Evolutionary conservation across 768 basidiomycete species (phyloP), one percentile per base, ranked within the genome.

Genomic region (Chiua virens): DNA sequence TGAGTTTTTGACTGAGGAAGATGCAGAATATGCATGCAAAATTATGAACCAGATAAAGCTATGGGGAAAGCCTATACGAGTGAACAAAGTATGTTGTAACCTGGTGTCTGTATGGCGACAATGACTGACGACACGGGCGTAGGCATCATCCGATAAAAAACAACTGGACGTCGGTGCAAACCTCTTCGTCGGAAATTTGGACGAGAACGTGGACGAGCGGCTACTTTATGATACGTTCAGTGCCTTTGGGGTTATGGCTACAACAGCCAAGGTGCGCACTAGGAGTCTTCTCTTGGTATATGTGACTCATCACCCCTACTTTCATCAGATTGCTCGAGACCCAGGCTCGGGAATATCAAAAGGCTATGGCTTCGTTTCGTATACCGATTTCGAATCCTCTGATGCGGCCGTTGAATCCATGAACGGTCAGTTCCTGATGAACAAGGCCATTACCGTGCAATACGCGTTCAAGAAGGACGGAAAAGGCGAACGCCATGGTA

Each of bases 31-130:
- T 71, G 96, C 94, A 51, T 98, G 96, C 81, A 97, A 98, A 79
- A 98, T 98, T 62, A 98, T 98, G 96, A 99, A 99, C 69, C 96
- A 98, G 79, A 98, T 99, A 68, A 99, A 99, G 72, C 72, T 99
- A 47, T 99, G 90, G 83, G 97, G 97, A 22, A 98, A 98, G 68
- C 97, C 97, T 28, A 97, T 99, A 52, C 81, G 97, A 58, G 96
- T 99, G 57, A 98, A 98, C 80, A 99, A 98, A 87, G 93, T 90
- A 57, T 65, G 85, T 75, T n/a, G 3, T 18, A 8, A 38, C 0
- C 30, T 30, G 23, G 9, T 37, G 23, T 54, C 14, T 36, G 27
- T 14, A 7, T 5, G 14, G 8, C 11, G 25, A 21, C 32, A 27
- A 18, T 56, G 51, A 58, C 54, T 47, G 37, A 56, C 23, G 21